A percentile compares a stretch with the other conserved stretches of the same genome.
Conservation (phyloP, 768 basidiomycete genomes). For the Panaeolus papilionaceus region DNA sequence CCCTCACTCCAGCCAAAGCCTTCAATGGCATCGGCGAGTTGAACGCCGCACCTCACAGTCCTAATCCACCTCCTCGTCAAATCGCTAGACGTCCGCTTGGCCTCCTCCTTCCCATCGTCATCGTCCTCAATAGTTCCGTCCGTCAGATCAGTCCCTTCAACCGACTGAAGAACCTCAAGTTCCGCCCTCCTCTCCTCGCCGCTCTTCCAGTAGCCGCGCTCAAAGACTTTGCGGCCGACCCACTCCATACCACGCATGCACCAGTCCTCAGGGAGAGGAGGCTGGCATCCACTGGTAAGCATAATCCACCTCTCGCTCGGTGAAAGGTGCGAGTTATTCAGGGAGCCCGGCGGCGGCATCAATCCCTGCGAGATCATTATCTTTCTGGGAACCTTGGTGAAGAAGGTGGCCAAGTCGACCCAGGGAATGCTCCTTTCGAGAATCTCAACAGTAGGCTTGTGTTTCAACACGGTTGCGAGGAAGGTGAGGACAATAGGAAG, state of each 20-base stretch:
- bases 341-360: slow-evolving; percentile 19
- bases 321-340: slow-evolving; percentile 20
- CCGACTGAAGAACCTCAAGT: slow-evolving; percentile 77
- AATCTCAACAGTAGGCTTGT: slow-evolving; percentile 61
- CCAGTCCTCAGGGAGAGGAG: slow-evolving; percentile 93
- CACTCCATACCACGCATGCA: slow-evolving; percentile 96
- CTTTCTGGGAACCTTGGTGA: slow-evolving; percentile 63
- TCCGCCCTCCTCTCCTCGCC: slow-evolving; percentile 71
- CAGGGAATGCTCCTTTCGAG: slow-evolving; percentile 87
- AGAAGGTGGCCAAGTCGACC: slow-evolving; percentile 70
- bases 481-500: slow-evolving; percentile 88
- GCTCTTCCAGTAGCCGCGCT: slow-evolving; percentile 94
- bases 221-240: slow-evolving; percentile 89
- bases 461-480: slow-evolving; percentile 76
- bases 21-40: slow-evolving; percentile 70
- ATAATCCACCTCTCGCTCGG: slow-evolving; percentile 65
- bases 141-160: slow-evolving; percentile 59
- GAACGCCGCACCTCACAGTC: slow-evolving; percentile 70
- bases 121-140: slow-evolving; percentile 89
- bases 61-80: slow-evolving; percentile 76
- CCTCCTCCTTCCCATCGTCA: slow-evolving; percentile 52
- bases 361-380: slow-evolving; percentile 56
- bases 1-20: slow-evolving; percentile 76
- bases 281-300: slow-evolving; percentile 70
- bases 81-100: slow-evolving; percentile 38